Conservation (phyloP, 306 rosid species). For the Rosa lucieae region DNA sequence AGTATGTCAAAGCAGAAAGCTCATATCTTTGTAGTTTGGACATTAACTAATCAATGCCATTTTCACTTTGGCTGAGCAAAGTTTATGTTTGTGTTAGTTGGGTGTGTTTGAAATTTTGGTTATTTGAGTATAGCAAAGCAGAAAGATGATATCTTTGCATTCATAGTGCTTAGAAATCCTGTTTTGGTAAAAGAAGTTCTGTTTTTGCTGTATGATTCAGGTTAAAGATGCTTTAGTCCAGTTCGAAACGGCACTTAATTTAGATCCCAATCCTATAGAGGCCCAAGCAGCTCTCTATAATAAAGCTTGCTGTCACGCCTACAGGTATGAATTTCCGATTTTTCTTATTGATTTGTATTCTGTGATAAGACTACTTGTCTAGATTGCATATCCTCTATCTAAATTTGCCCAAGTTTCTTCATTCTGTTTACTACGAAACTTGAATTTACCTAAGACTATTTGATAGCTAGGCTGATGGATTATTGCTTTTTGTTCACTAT, state of each 20-base stretch:
- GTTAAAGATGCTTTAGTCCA: conserved; percentile 89
- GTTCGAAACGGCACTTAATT: conserved; percentile 79
- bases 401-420: background rate
- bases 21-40: background rate
- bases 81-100: background rate
- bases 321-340: conserved; percentile 43
- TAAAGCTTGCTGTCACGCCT: conserved; percentile 98
- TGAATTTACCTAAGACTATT: background rate
- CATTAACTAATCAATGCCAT: background rate
- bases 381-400: background rate
- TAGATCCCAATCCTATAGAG: conserved; percentile 83
- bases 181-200: background rate
- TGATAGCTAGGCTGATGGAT: conserved; percentile 24
- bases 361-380: background rate
- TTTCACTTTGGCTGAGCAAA: background rate
- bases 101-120: background rate
- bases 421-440: background rate
- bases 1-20: background rate
- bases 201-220: conserved; percentile 36
- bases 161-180: background rate
- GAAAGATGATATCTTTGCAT: background rate
- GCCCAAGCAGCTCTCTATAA: conserved; percentile 94
- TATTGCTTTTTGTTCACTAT: conserved; percentile 38
- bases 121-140: background rate
- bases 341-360: background rate